phyloP scores from a whole-genome alignment of 2,329 filamentous ascomycete genomes.

The Exserohilum turcica region DNA sequence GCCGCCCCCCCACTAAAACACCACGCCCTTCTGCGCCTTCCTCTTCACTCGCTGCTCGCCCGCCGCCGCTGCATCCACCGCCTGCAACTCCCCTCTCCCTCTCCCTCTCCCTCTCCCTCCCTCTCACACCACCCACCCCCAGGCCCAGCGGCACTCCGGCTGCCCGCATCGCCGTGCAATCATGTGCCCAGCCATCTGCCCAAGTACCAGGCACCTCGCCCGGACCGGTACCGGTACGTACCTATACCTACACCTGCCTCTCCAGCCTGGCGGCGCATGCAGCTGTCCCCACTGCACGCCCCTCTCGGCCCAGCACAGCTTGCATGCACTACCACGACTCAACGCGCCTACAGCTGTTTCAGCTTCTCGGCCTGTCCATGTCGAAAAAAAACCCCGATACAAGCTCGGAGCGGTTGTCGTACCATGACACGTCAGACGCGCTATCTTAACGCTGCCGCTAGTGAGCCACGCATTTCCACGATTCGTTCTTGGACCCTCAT shows the following conservation, averaged over 20 bases:
- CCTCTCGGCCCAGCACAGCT: no score
- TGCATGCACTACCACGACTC: no score
- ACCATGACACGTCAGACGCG: slow-evolving; percentile 4
- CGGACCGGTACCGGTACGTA: no score
- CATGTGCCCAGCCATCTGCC: slow-evolving; percentile 24
- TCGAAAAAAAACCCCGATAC: neutral
- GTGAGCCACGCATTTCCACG: neutral
- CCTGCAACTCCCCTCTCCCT: slow-evolving; percentile 13
- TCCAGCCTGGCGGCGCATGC: neutral
- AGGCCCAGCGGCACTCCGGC: slow-evolving; percentile 12
- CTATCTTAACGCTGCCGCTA: neutral
- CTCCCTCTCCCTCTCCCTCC: slow-evolving; percentile 20
- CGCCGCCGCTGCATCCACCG: slow-evolving; percentile 12
- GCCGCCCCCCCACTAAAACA: slow-evolving; percentile 11
- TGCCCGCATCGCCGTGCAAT: slow-evolving; percentile 22
- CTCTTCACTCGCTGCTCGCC: slow-evolving; percentile 7
- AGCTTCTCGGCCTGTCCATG: slow-evolving; percentile 5
- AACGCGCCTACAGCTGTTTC: neutral
- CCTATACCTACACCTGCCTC: neutral
- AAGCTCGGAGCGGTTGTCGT: slow-evolving; percentile 1
- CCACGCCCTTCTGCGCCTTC: slow-evolving; percentile 2
- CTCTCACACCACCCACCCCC: no score
- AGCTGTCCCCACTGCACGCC: no score
- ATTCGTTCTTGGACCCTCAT: neutral
- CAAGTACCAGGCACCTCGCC: no score